Evolutionary conservation across 352 stramenopile species (phyloP), one percentile per base, ranked within the genome.

Genomic region (Globisporangium polare): DNA sequence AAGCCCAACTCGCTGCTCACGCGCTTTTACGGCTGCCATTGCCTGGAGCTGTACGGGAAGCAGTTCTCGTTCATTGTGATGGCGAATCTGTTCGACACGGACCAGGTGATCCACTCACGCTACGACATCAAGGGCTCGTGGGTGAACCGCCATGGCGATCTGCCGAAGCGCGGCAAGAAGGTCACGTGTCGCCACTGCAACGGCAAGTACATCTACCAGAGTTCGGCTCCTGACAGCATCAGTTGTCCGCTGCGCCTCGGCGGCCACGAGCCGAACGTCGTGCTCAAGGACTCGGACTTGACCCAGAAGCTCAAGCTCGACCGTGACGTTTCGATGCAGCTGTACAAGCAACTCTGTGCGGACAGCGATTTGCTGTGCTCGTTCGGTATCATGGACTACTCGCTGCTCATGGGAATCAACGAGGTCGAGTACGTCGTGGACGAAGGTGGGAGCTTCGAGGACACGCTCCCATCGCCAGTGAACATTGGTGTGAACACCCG

Each of bases 371-470:
- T 95, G 27, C 68, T 97, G 5, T 92, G 86, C 54, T 87, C 79
- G 35, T 93, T 95, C 68, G 87, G 89, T 20, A 97, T 97, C 62
- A 97, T 97, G 90, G 90, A 97, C 65, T 97, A 97, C 65, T 95
- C 84, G 27, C 64, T 97, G 33, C 79, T 97, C 20, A 91, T 97
- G 79, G 89, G 88, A 2, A 81, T 97, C 50, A 89, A 94, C 67
- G 86, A 95, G 68, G 81, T 94, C 37, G 85, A 94, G 65, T 96
- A 94, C 58, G 75, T 90, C 3, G 87, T 96, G 17, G 87, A 96
- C 49, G 84, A 92, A 65, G 67, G 66, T 5, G 64, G 61, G 12
- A 80, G 58, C 2, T 71, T 69, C 12, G 81, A 84, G 10, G 69
- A 80, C 22, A 53, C 27, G 3, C 31, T 64, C 66, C 77, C 53